Base-by-base conservation (phyloP, 805 yeast genomes). In the Candida andamanensis region DNA sequence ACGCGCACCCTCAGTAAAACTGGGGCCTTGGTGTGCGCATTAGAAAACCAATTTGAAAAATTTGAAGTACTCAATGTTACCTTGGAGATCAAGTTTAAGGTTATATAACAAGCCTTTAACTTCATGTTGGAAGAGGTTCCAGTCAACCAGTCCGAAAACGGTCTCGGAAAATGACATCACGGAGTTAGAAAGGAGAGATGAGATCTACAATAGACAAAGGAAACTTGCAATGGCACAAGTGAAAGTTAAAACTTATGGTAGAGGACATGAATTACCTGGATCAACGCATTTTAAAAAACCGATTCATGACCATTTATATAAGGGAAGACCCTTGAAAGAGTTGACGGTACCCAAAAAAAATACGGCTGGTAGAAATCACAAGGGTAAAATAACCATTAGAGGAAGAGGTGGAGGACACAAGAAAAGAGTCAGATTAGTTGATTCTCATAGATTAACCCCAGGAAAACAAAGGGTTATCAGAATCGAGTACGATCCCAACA, bases 331-430 rank as follows among this genome's bases (percentile, higher is more conserved):
- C 1, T 62, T 82, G 36, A 69, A 70, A 52, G 77, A 78, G 27
- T 69, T 92, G 51, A 90, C 98, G 0, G 72, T 71, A 20, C 74
- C 87, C 12, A 76, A 74, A 50, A 74, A 76, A 36, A 73, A 76
- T 35, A 76, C 78, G 29, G 82, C 95, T 33, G 98, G 98, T 43
- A 80, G 98, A 65, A 89, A 90, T 58, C 69, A 82, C 58, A 67
- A 82, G 4, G 98, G 98, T 45, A 73, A 75, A 45, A 85, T 92
- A 49, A 86, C 95, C 4, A 82, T 85, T 28, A 77, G 98, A 54
- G 96, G 92, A 58, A 78, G 94, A 58, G 98, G 97, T 56, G 98
- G 98, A 49, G 97, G 97, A 21, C 92, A 84, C 56, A 85, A 84
- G 58, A 80, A 90, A 51, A 77, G 98, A 59, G 71, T 85, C 24